Conservation (phyloP, 768 basidiomycete species). For the Suillus cothurnatus region DNA sequence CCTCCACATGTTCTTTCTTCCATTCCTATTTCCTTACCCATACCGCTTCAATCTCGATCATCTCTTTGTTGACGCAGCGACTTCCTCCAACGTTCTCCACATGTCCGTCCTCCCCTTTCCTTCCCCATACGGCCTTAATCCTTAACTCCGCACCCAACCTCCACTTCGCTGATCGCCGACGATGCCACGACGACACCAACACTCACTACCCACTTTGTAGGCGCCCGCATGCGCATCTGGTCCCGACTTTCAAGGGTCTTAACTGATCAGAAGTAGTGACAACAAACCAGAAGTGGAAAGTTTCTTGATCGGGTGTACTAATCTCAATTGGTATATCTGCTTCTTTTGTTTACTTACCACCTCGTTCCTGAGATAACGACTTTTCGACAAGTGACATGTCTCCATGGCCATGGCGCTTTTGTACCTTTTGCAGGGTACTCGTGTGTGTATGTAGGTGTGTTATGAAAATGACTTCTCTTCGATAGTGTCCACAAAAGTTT, state of each 20-base stretch:
- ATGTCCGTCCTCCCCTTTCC: not conserved
- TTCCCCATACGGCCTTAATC: not conserved
- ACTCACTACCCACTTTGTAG: not conserved
- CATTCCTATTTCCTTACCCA: not conserved
- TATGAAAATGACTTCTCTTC: not conserved
- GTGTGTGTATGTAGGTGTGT: not conserved
- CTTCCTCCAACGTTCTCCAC: not conserved
- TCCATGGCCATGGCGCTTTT: constrained; percentile 1
- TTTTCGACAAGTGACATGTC: constrained; percentile 2
- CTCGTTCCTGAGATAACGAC: not conserved
- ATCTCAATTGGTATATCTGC: not conserved
- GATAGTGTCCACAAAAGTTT: not conserved
- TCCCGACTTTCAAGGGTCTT: not conserved
- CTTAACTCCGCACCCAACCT: not conserved
- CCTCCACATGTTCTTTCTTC: not conserved
- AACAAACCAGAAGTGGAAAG: not conserved
- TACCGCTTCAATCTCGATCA: not conserved
- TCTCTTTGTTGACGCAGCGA: not conserved
- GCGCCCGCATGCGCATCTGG: not conserved
- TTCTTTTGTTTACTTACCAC: not conserved
- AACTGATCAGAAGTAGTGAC: not conserved
- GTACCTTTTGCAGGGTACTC: not conserved
- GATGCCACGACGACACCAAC: not conserved
- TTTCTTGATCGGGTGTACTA: not conserved
- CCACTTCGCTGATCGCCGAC: not conserved